phyloP scores from a whole-genome alignment of 768 basidiomycete genomes.

The Ephemerocybe angulata region DNA sequence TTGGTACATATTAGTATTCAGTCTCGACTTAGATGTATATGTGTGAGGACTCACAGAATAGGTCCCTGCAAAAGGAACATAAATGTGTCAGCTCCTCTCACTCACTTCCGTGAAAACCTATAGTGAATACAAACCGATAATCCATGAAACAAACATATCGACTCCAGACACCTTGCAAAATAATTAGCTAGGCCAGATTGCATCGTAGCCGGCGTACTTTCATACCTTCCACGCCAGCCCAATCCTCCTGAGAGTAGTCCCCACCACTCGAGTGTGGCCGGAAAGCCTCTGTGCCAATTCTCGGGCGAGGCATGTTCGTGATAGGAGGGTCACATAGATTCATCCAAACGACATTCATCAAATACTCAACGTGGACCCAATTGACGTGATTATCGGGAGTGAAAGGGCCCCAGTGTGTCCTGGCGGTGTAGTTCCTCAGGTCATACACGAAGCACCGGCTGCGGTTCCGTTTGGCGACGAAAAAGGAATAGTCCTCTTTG shows the following conservation, averaged over 20 bases:
- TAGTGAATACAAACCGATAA: slow-evolving; percentile 51
- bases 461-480: slow-evolving; percentile 35
- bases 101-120: too few species aligned
- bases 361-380: slow-evolving; percentile 62
- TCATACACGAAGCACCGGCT: slow-evolving; percentile 64
- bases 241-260: slow-evolving; percentile 40
- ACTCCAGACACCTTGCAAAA: slow-evolving; percentile 54
- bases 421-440: slow-evolving; percentile 51
- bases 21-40: neutral
- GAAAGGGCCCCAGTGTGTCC: slow-evolving; percentile 62
- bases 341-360: slow-evolving; percentile 49
- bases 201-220: neutral
- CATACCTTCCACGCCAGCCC: slow-evolving; percentile 69
- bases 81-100: too few species aligned
- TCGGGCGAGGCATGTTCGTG: slow-evolving; percentile 40
- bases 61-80: slow-evolving; percentile 28
- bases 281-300: slow-evolving; percentile 47
- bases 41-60: slow-evolving; percentile 35
- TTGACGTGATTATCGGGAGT: slow-evolving; percentile 34
- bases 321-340: slow-evolving; percentile 49
- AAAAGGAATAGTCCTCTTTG: slow-evolving; percentile 23
- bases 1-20: neutral
- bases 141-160: slow-evolving; percentile 78
- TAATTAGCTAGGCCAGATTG: slow-evolving; percentile 3
- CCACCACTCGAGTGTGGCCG: slow-evolving; percentile 54